Evolutionary conservation across 805 yeast species (phyloP), one percentile per base, ranked within the genome.

Genomic region (Sugiyamaella valdiviana): DNA sequence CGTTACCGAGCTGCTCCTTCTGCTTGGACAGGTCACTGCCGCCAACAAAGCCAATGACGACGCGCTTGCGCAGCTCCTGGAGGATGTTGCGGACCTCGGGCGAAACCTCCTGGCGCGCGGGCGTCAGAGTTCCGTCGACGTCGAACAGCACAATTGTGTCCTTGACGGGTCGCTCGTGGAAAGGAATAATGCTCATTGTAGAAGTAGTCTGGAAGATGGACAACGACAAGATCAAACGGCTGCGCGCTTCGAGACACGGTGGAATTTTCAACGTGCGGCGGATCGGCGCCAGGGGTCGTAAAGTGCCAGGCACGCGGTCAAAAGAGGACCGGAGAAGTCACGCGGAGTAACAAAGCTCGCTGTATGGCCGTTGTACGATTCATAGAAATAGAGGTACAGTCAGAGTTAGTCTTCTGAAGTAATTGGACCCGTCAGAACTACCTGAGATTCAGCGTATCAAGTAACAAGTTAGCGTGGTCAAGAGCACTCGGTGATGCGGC

Each of bases 51-150:
- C 99, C 99, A 73, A 93, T 80, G 46, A 85, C 96, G 61, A 80
- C 91, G 76, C 91, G 90, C 75, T 88, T 76, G 74, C 96, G 85
- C 66, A 93, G 79, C 59, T 82, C 79, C 53, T 69, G 66, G 62
- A 93, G 78, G 39, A 85, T 72, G 55, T 77, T 69, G 64, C 73
- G 78, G 82, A 93, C 84, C 70, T 89, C 96, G 36, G 64, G 67
- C 42, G 62, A 79, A 78, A 53, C 52, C 48, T 64, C 68, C 66
- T 82, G 78, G 76, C 99, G 88, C 48, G 99, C 98, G 58, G 98
- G 99, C 38, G 98, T 91, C 69, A 93, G 78, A 50, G 99, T 93
- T 58, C 97, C 99, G 68, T 93, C 99, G 58, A 93, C 99, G 64
- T 93, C 99, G 72, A 93, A 93, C 57, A 93, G 80, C 58, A 87